Conservation (phyloP, 1,284 basidiomycete species). For the Cystobasidium sp. region DNA sequence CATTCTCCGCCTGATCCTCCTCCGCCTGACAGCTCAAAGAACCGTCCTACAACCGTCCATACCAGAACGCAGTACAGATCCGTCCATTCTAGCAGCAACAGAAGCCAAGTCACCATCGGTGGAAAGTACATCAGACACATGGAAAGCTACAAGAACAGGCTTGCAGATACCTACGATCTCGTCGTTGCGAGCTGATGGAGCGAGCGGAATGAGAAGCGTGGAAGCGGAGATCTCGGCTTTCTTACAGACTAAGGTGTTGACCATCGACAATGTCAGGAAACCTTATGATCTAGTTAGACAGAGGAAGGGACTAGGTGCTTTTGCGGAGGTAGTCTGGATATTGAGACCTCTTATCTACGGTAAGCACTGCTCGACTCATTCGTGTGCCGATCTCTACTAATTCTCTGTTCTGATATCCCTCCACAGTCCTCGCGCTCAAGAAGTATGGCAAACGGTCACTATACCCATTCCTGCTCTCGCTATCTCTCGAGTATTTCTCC, state of each 20-base stretch:
- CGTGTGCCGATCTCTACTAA: not conserved
- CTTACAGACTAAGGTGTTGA: slow-evolving; percentile 52
- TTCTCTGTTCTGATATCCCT: slow-evolving; percentile 1
- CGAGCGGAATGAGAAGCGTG: not conserved
- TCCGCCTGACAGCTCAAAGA: slow-evolving; percentile 55
- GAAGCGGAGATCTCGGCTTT: slow-evolving; percentile 51
- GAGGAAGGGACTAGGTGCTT: slow-evolving; percentile 46
- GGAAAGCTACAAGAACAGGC: slow-evolving; percentile 50
- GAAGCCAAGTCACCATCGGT: slow-evolving; percentile 28
- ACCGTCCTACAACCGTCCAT: slow-evolving; percentile 56
- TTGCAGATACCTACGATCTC: slow-evolving; percentile 47
- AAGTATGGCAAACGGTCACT: slow-evolving; percentile 53
- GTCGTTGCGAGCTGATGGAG: slow-evolving; percentile 37
- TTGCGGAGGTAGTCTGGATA: slow-evolving; percentile 56
- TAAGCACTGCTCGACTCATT: slow-evolving; percentile 39
- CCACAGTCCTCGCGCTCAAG: slow-evolving; percentile 51
- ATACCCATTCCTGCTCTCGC: slow-evolving; percentile 54
- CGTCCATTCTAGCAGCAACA: slow-evolving; percentile 27
- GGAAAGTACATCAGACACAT: slow-evolving; percentile 46
- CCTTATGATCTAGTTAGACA: slow-evolving; percentile 53
- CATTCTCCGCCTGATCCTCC: slow-evolving; percentile 55
- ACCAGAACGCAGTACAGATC: slow-evolving; percentile 54
- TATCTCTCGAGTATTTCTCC: slow-evolving; percentile 55
- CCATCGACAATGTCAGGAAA: slow-evolving; percentile 52
- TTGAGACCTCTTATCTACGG: slow-evolving; percentile 55